These are phyloP conservation scores for Malassezia brasiliensis DNA, from an alignment of 1,284 basidiomycete species.

Conservation along the genomic window DNA sequence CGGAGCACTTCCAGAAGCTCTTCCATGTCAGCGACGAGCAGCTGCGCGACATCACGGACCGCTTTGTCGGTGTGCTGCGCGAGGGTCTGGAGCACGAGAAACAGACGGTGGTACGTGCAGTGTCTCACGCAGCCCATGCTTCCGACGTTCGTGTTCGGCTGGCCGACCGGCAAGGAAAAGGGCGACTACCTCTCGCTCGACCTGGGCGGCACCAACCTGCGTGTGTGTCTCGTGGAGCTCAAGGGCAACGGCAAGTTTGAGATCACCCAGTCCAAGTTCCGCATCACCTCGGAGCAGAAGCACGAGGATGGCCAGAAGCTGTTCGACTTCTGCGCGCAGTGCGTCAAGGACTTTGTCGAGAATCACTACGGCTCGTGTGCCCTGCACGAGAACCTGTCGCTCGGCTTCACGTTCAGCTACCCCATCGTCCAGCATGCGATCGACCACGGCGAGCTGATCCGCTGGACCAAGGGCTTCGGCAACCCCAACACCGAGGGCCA, in stretches of 20 bases:
- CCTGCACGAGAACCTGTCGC: conserved; percentile 57
- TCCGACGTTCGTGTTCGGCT: conserved; percentile 92
- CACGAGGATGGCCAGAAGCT: conserved; percentile 88
- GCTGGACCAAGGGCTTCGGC: conserved; percentile 98
- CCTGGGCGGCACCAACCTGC: conserved; percentile 85
- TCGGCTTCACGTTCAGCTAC: conserved; percentile 18
- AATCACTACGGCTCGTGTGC: conserved; percentile 58
- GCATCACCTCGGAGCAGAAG: conserved; percentile 93
- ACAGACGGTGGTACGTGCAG: conserved; percentile 60
- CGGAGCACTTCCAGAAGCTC: conserved; percentile 31
- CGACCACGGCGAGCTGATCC: conserved; percentile 86
- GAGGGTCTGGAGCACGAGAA: conserved; percentile 69
- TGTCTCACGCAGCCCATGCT: conserved; percentile 60
- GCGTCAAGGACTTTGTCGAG: conserved; percentile 75
- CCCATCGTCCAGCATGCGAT: conserved; percentile 63
- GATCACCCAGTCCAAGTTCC: conserved; percentile 94
- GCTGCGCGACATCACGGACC: conserved; percentile 64
- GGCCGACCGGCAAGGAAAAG: conserved; percentile 78
- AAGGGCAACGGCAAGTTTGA: conserved; percentile 90
- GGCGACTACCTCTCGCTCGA: conserved; percentile 90
- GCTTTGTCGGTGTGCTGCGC: conserved; percentile 85
- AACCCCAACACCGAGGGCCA: conserved; percentile 81
- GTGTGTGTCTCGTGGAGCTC: conserved; percentile 88
- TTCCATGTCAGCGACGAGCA: conserved; percentile 39
- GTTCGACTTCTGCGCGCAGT: conserved; percentile 96